Percentiles rank a stretch among this genome's conserved stretches.
Conservation (phyloP, 495 filamentous ascomycete genomes). For the Penicillium odoratum region DNA sequence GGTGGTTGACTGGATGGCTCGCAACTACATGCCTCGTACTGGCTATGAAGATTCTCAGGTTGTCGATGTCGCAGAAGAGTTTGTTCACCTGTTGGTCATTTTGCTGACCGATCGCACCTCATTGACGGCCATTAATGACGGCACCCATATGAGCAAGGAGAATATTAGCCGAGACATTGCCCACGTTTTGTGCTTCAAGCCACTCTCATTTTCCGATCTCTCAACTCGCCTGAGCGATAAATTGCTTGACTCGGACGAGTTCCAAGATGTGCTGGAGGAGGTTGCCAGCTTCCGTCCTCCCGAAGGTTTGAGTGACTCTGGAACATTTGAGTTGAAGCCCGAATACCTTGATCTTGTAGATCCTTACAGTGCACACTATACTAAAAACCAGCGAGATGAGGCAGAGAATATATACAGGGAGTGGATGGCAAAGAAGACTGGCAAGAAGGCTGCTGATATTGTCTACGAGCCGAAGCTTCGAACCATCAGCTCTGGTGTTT, state of each 20-base stretch:
- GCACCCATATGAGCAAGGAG: slow-evolving; percentile 60
- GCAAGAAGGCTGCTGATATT: slow-evolving; percentile 75
- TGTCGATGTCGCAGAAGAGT: slow-evolving; percentile 91
- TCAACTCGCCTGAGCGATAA: slow-evolving; percentile 64
- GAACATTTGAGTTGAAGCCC: slow-evolving; percentile 88
- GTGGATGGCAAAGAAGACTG: slow-evolving; percentile 84
- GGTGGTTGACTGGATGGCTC: slow-evolving; percentile 85
- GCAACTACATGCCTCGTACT: slow-evolving; percentile 66
- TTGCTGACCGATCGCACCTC: slow-evolving; percentile 84
- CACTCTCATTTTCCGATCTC: slow-evolving; percentile 89
- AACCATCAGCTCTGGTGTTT: slow-evolving; percentile 74
- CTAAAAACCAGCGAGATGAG: slow-evolving; percentile 95
- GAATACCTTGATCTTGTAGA: slow-evolving; percentile 84
- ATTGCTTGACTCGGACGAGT: slow-evolving; percentile 66
- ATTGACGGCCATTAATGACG: slow-evolving; percentile 69
- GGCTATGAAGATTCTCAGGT: slow-evolving; percentile 82
- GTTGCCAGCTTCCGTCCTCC: slow-evolving; percentile 88
- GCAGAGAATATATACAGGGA: slow-evolving; percentile 84
- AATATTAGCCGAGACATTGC: slow-evolving; percentile 86
- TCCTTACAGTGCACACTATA: slow-evolving; percentile 92
- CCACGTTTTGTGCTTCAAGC: slow-evolving; percentile 94
- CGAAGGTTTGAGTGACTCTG: slow-evolving; percentile 87
- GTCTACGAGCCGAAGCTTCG: slow-evolving; percentile 90
- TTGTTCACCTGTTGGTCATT: slow-evolving; percentile 90
- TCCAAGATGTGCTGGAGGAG: slow-evolving; percentile 83